Percentiles rank a stretch among this genome's conserved stretches.
Conservation (phyloP, 2,329 filamentous ascomycete genomes). For the Tolypocladium nubicola region DNA sequence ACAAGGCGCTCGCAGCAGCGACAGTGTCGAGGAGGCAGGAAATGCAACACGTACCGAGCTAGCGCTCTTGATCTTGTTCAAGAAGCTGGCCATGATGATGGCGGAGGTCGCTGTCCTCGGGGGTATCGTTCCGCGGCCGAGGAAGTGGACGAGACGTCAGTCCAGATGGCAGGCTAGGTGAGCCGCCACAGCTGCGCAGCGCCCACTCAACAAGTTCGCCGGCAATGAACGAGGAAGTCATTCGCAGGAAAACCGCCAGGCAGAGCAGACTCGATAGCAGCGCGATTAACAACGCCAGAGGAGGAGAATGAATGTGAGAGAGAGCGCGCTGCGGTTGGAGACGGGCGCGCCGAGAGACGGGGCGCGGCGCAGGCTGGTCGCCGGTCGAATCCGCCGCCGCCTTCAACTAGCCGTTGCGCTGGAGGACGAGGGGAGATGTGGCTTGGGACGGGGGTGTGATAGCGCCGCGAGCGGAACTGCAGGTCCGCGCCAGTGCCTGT, state of each 20-base stretch:
- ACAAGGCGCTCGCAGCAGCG: not conserved
- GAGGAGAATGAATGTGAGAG: not conserved
- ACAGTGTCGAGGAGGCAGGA: not conserved
- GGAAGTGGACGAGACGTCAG: slow-evolving; percentile 1
- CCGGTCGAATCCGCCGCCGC: not conserved
- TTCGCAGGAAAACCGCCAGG: not conserved
- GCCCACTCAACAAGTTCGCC: slow-evolving; percentile 19
- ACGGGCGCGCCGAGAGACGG: not conserved
- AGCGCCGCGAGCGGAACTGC: not conserved
- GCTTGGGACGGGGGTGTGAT: not conserved
- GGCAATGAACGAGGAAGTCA: slow-evolving; percentile 10
- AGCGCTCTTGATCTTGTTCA: slow-evolving; percentile 47
- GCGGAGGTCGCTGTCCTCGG: slow-evolving; percentile 10
- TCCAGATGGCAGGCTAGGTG: slow-evolving; percentile 9
- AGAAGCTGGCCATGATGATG: slow-evolving; percentile 42
- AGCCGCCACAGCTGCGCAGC: slow-evolving; percentile 23
- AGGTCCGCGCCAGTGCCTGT: not conserved
- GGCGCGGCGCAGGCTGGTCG: not conserved
- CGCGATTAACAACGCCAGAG: not conserved
- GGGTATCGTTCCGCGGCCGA: not conserved
- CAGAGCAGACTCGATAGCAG: not conserved
- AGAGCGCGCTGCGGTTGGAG: not conserved
- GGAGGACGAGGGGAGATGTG: not conserved
- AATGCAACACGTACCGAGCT: slow-evolving; percentile 36
- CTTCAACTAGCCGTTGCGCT: not conserved